Conservation (phyloP, 176 grass and related monocot genomes). For the Oryza glaberrima region DNA sequence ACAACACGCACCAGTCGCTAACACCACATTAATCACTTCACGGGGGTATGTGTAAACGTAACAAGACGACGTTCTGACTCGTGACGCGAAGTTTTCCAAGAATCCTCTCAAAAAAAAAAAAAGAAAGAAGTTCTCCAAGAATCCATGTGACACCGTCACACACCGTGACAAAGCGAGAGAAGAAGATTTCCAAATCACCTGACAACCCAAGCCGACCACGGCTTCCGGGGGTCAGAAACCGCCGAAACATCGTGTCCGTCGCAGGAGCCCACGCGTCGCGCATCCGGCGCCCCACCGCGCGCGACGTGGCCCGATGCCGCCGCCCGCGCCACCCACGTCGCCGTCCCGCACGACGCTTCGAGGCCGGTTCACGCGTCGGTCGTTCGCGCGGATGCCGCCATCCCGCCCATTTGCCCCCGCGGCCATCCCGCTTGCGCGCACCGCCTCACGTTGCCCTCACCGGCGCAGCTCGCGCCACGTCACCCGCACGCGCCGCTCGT, state of each 20-base stretch:
- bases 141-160: conserved; percentile 32
- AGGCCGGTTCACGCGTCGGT: conserved; percentile 49
- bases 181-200: background rate
- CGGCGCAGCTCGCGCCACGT: conserved; percentile 57
- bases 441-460: conserved; percentile 46
- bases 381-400: background rate
- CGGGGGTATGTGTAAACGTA: background rate
- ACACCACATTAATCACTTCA: background rate
- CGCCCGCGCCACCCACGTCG: conserved; percentile 31
- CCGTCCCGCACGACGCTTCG: conserved; percentile 36
- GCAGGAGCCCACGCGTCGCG: conserved; percentile 6
- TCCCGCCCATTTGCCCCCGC: background rate
- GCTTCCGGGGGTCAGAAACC: background rate
- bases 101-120: too few relatives aligned
- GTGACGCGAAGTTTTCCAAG: background rate
- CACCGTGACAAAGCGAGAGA: background rate
- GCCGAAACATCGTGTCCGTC: background rate
- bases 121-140: background rate
- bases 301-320: conserved; percentile 40
- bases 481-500: background rate
- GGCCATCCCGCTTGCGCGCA: background rate
- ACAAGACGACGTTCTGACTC: too few relatives aligned
- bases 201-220: background rate
- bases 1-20: background rate
- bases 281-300: background rate